These are phyloP conservation scores for Candida pini DNA, from an alignment of 805 yeast species.

Conservation along the genomic window DNA sequence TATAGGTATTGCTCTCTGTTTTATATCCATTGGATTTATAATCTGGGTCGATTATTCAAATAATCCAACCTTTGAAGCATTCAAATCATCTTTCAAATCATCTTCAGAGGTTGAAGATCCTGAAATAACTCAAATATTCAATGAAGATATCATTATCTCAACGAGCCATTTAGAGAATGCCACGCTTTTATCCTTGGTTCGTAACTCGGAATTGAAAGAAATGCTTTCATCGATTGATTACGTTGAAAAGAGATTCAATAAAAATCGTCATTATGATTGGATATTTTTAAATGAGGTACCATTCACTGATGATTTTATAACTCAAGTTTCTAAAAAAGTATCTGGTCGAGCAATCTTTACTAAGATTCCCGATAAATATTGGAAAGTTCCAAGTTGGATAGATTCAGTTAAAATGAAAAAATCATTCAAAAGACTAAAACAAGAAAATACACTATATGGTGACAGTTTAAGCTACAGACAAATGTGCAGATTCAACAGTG, in stretches of 20 bases:
- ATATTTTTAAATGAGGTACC: slow-evolving; percentile 42
- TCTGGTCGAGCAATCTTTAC: slow-evolving; percentile 41
- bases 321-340: slow-evolving; percentile 24
- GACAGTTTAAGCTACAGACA: slow-evolving; percentile 58
- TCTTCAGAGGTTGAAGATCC: no score
- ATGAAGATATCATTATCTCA: no score
- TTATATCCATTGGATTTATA: no score
- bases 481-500: slow-evolving; percentile 51
- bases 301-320: slow-evolving; percentile 35
- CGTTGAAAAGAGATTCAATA: slow-evolving; percentile 34
- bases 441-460: slow-evolving; percentile 46
- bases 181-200: slow-evolving; percentile 45
- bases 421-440: slow-evolving; percentile 22
- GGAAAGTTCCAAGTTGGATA: slow-evolving; percentile 43
- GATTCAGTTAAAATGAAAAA: slow-evolving; percentile 30
- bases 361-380: slow-evolving; percentile 36
- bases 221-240: slow-evolving; percentile 32
- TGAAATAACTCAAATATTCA: no score
- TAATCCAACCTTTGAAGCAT: background rate
- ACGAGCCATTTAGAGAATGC: slow-evolving; percentile 53
- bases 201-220: slow-evolving; percentile 33
- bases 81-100: no score
- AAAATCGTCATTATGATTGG: slow-evolving; percentile 36
- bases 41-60: background rate
- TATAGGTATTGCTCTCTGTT: no score